phyloP scores from a whole-genome alignment of 176 grass and related monocot species.

The Ensete glaucum region DNA sequence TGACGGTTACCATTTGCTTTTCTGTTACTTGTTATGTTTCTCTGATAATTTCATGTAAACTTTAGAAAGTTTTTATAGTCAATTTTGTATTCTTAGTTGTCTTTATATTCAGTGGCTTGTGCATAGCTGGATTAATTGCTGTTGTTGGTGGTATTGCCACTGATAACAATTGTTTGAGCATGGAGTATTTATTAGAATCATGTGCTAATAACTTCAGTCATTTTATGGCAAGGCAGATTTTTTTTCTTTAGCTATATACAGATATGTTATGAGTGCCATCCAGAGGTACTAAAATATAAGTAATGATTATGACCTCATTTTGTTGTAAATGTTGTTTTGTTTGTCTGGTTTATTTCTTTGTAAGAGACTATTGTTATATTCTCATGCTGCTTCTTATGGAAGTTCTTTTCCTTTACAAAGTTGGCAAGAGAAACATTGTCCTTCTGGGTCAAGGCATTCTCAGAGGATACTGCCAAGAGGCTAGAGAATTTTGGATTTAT shows the following conservation, averaged over 20 bases:
- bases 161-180: not conserved
- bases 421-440: slow-evolving; percentile 90
- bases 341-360: not conserved
- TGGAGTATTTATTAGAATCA: not conserved
- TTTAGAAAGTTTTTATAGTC: not conserved
- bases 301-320: not conserved
- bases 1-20: too few relatives aligned
- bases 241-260: too few relatives aligned
- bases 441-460: slow-evolving; percentile 99
- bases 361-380: not conserved
- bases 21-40: too few relatives aligned
- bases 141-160: not conserved
- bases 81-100: not conserved
- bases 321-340: not conserved
- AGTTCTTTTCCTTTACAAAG: slow-evolving; percentile 50
- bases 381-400: not conserved
- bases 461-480: slow-evolving; percentile 95
- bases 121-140: not conserved
- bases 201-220: not conserved
- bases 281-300: too few relatives aligned
- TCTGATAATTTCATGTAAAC: not conserved
- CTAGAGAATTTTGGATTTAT: slow-evolving; percentile 98
- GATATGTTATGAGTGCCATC: not conserved
- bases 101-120: not conserved
- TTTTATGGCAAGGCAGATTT: too few relatives aligned